Evolutionary conservation across 768 basidiomycete species (phyloP), one percentile per base, ranked within the genome.

Genomic region (Tubosaeta sp.): DNA sequence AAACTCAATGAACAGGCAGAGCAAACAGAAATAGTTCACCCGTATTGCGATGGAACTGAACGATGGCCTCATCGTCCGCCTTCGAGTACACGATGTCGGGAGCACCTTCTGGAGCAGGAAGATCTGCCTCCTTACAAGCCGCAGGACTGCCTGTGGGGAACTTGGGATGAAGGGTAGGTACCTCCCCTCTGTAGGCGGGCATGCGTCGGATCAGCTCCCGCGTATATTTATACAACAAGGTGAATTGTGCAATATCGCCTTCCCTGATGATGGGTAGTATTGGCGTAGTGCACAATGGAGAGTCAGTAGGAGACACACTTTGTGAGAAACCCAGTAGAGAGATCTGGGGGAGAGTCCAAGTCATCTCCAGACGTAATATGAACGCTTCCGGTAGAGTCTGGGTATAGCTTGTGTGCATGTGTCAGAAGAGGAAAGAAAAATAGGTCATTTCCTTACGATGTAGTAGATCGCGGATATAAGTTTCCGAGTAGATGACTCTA

Each of bases 131-230:
- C 1, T 48, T 50, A 41, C 64, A 63, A 0, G 56, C 37, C 3
- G 72, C 71, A 17, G 56, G 19, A 26, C 72, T 64, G 7, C 58
- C 64, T 1, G 47, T 48, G 1, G 63, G 34, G 51, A 74, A 73
- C 10, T 39, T 25, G 6, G 71, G 72, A 17, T 62, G 56, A 12
- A 3, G 1, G 7, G 16, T 10, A 12, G 31, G 4, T 1, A 43
- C 45, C 43, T 62, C 59, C 26, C 61, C 61, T 27, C 59, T 41
- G 41, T 53, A 60, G 5, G 34, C 51, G 12, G 67, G 59, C 77
- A 83, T 79, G 12, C 83, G 76, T 25, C 84, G 76, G 5, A 72
- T 71, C 16, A 80, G 51, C 65, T 86, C 83, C 1, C 82, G 72
- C 3, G 61, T 50, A 46, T 72, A 74, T 59, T 85, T 86, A 63